phyloP scores from a whole-genome alignment of 23 red algal genomes.

The Gracilariopsis chorda region DNA sequence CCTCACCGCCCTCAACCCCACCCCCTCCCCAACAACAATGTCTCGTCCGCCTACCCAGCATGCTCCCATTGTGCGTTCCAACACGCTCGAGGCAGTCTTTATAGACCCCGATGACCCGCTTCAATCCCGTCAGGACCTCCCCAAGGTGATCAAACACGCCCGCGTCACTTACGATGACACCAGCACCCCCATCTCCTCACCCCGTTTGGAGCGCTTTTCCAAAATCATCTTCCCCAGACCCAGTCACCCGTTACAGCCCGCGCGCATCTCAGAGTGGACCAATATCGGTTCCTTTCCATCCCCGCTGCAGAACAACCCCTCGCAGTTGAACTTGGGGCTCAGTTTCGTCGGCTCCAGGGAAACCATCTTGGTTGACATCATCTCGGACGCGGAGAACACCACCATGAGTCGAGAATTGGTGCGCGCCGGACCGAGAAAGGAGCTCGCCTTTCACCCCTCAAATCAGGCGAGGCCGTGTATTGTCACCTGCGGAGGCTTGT shows the following conservation, averaged over 20 bases:
- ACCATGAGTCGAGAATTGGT: constrained; percentile 87
- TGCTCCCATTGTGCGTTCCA: constrained; percentile 48
- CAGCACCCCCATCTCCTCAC: constrained; percentile 9
- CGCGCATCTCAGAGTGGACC: constrained; percentile 71
- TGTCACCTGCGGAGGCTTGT: constrained; percentile 98
- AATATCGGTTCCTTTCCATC: constrained; percentile 79
- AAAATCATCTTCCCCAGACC: constrained; percentile 60
- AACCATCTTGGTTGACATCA: constrained; percentile 95
- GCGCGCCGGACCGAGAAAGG: constrained; percentile 72
- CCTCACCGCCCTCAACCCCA: background rate
- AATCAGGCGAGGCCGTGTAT: constrained; percentile 86
- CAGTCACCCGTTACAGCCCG: background rate
- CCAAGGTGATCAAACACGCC: constrained; percentile 53
- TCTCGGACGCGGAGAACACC: constrained; percentile 68
- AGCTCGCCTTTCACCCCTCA: constrained; percentile 76
- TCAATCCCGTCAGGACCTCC: constrained; percentile 56
- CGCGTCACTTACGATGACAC: constrained; percentile 30
- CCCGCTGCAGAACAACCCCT: constrained; percentile 76
- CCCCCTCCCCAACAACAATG: background rate
- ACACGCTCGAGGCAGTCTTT: constrained; percentile 24
- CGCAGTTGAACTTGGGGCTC: constrained; percentile 67
- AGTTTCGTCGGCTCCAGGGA: constrained; percentile 86
- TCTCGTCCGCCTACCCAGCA: constrained; percentile 14
- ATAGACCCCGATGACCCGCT: constrained; percentile 57
- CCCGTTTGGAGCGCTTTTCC: constrained; percentile 47